phyloP scores from a whole-genome alignment of 768 basidiomycete genomes.

The Trametes cingulata region DNA sequence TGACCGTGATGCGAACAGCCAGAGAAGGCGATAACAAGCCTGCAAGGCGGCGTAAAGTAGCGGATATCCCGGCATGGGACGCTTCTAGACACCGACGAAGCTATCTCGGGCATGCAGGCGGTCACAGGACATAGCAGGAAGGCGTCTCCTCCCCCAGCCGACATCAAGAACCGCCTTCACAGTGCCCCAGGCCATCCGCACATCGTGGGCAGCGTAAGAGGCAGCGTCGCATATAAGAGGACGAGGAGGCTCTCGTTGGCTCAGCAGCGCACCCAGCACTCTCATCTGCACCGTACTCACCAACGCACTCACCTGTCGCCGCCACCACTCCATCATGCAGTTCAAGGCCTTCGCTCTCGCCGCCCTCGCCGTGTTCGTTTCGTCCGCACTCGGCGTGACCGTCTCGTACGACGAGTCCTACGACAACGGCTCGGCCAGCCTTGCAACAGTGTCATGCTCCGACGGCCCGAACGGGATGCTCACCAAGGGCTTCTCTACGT shows the following conservation, averaged over 20 bases:
- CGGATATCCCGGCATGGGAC: conserved; percentile 5
- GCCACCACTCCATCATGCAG: conserved; percentile 27
- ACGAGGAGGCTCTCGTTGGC: not conserved
- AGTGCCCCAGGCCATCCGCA: not conserved
- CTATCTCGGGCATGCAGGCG: not conserved
- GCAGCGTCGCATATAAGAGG: not conserved
- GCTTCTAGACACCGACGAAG: conserved; percentile 1
- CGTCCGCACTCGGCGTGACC: conserved; percentile 20
- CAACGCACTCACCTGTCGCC: not conserved
- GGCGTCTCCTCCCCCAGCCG: not conserved
- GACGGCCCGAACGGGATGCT: conserved; percentile 54
- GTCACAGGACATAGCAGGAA: conserved; percentile 1
- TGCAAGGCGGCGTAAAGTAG: not conserved
- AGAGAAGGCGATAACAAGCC: not conserved
- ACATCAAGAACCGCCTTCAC: conserved; percentile 10
- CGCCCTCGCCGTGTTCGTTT: conserved; percentile 14
- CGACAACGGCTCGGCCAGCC: conserved; percentile 43
- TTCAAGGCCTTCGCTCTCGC: conserved; percentile 23
- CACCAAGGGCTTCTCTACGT: conserved; percentile 45
- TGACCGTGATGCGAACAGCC: conserved; percentile 8
- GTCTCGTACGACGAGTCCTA: conserved; percentile 50
- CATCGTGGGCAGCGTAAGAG: not conserved
- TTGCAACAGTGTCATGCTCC: conserved; percentile 50
- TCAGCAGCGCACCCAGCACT: conserved; percentile 7
- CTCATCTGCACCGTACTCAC: not conserved